Evolutionary conservation across 352 stramenopile species (phyloP).

Genomic region (Paralagenidium karlingii): DNA sequence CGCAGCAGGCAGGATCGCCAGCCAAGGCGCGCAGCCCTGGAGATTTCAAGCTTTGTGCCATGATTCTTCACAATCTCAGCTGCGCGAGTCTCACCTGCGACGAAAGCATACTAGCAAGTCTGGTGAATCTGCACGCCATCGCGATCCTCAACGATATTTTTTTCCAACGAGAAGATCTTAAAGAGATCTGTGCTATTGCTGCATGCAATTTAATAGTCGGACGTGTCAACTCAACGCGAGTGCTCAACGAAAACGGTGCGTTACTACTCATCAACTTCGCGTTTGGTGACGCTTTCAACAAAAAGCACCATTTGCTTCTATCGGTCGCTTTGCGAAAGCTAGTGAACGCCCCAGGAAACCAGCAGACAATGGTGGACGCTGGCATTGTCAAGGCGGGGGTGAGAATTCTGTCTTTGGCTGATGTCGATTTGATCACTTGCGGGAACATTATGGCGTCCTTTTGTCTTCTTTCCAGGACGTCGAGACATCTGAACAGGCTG

Average conservation of each 20-base stretch:
- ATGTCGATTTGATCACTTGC: conserved; percentile 13
- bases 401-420: conserved; percentile 18
- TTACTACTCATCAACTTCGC: conserved; percentile 48
- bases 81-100: conserved; percentile 11
- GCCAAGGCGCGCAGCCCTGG: no score
- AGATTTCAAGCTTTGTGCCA: conserved; percentile 34
- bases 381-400: conserved; percentile 33
- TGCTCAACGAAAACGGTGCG: conserved; percentile 34
- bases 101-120: conserved; percentile 16
- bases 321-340: conserved; percentile 46
- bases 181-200: conserved; percentile 37
- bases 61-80: conserved; percentile 70
- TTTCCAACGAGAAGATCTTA: conserved; percentile 21
- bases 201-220: conserved; percentile 51
- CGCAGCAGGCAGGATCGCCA: no score
- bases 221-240: conserved; percentile 46
- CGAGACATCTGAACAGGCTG: conserved; percentile 18
- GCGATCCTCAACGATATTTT: conserved; percentile 44
- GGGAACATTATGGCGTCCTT: conserved; percentile 40
- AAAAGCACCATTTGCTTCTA: conserved; percentile 21
- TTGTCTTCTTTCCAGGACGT: conserved; percentile 29
- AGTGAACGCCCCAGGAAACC: conserved; percentile 49
- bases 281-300: conserved; percentile 17
- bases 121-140: conserved; percentile 31
- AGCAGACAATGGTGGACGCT: conserved; percentile 21